These are phyloP conservation scores for Phlebiopsis gigantea DNA, from an alignment of 768 basidiomycete species.

Conservation along the genomic window DNA sequence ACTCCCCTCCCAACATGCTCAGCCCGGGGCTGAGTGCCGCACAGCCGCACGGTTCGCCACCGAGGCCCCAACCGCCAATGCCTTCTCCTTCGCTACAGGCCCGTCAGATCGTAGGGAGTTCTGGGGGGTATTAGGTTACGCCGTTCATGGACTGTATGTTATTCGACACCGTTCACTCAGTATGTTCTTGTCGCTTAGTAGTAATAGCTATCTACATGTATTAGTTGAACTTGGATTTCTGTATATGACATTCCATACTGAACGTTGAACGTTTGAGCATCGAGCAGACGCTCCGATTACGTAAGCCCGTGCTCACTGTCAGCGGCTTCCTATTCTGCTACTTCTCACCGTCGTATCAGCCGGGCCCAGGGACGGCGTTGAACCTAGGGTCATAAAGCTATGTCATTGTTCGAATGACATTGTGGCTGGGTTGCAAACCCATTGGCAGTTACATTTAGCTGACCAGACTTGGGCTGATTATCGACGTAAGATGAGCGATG, in stretches of 20 bases:
- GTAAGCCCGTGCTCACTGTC: not conserved
- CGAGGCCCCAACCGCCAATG: constrained; percentile 24
- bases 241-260: not conserved
- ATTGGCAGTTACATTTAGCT: no score
- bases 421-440: no score
- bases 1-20: constrained; percentile 25
- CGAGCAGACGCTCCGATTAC: not conserved
- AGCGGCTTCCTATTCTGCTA: no score
- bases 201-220: constrained; percentile 8
- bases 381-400: no score
- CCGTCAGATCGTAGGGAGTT: constrained; percentile 26
- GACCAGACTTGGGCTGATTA: not conserved
- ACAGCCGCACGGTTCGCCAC: constrained; percentile 27
- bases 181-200: constrained; percentile 3
- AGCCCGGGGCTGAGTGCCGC: constrained; percentile 21
- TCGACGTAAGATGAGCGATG: no score
- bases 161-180: constrained; percentile 1
- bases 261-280: not conserved
- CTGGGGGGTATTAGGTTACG: constrained; percentile 19
- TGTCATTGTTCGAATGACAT: no score
- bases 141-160: not conserved
- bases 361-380: no score
- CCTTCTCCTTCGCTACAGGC: constrained; percentile 30
- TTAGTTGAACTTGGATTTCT: constrained; percentile 3
- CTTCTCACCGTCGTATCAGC: no score